Evolutionary conservation across 176 grass and related monocot genomes (phyloP), one percentile per base, ranked within the genome.

Genomic region (Cenchrus americanus): DNA sequence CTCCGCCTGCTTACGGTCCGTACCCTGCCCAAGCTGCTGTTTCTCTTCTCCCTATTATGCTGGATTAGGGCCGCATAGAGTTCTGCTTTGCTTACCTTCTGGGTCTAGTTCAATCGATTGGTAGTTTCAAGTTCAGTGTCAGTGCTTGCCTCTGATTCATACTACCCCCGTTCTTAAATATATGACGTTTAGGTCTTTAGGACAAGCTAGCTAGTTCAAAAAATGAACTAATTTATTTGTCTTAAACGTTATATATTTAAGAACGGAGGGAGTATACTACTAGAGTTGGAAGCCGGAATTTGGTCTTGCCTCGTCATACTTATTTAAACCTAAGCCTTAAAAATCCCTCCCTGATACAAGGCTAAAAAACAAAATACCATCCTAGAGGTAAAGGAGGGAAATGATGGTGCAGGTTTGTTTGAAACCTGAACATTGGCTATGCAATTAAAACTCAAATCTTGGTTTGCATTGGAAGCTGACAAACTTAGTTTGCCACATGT

Each of bases 1-100:
- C 81, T 32, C 81, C 69, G 59, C 76, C 80, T 59, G 69, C 76
- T 61, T 80, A 83, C 71, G 84, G 81, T 91, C 7, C 3, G 81
- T 71, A 47, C 75, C 44, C 59, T 81, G 26, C 44, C 14, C 44
- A 66, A 15, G 49, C 23, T 75, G 10, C 9, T 18, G 22, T 32
- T 34, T 1, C 46, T 58, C 76, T 22, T 75, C 14, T 22, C 27
- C 41, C 54, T 42, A 3, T 7, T 64, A 19, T 41, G 43, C 11
- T 50, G 15, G 14, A 23, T 62, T 24, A 19, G 60, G 23, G 74
- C 48, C 22, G 34, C 37, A 78, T 79, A 44, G 34, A 37, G 22
- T 42, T 8, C 10, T 67, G 8, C 69, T 44, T 67, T 64, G 8
- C 61, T 67, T 76, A 17, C 21, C 30, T 52, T 26, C 76, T 30